Evolutionary conservation across 1,284 basidiomycete genomes (phyloP).

Genomic region (Austroboletus olivaceoglutinosus): DNA sequence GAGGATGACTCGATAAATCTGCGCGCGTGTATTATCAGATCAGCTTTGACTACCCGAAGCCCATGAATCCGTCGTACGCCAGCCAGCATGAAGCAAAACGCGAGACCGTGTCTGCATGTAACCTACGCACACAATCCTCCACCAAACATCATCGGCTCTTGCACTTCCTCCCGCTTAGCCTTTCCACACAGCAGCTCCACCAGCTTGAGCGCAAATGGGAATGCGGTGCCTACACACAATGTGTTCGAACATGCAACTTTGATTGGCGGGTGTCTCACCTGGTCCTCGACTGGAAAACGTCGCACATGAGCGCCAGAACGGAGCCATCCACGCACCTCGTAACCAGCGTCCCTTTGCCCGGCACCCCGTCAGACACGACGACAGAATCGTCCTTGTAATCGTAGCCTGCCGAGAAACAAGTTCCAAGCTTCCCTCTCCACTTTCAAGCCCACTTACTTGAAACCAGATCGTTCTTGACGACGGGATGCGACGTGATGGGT

Average conservation of each 20-base stretch:
- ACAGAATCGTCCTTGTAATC: slow-evolving; percentile 78
- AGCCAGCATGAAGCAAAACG: slow-evolving; percentile 28
- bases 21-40: slow-evolving; percentile 22
- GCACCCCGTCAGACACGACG: slow-evolving; percentile 52
- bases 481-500: slow-evolving; percentile 78
- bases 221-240: slow-evolving; percentile 57
- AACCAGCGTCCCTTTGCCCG: slow-evolving; percentile 56
- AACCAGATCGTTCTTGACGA: slow-evolving; percentile 63
- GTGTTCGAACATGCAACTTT: background rate
- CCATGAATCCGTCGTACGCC: slow-evolving; percentile 28
- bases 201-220: slow-evolving; percentile 73
- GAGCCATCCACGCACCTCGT: slow-evolving; percentile 54
- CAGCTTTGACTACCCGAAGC: slow-evolving; percentile 6
- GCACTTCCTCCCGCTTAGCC: slow-evolving; percentile 65
- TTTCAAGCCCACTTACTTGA: slow-evolving; percentile 44
- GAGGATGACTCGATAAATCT: slow-evolving; percentile 31
- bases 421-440: background rate
- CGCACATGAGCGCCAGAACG: background rate
- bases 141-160: slow-evolving; percentile 79
- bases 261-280: slow-evolving; percentile 40
- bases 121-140: slow-evolving; percentile 32
- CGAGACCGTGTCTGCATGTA: slow-evolving; percentile 9
- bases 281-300: slow-evolving; percentile 64
- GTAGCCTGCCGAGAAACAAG: slow-evolving; percentile 50
- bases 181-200: slow-evolving; percentile 68